Evolutionary conservation across 2,329 filamentous ascomycete genomes (phyloP), one percentile per base, ranked within the genome.

Genomic region (Volutella citrinella): DNA sequence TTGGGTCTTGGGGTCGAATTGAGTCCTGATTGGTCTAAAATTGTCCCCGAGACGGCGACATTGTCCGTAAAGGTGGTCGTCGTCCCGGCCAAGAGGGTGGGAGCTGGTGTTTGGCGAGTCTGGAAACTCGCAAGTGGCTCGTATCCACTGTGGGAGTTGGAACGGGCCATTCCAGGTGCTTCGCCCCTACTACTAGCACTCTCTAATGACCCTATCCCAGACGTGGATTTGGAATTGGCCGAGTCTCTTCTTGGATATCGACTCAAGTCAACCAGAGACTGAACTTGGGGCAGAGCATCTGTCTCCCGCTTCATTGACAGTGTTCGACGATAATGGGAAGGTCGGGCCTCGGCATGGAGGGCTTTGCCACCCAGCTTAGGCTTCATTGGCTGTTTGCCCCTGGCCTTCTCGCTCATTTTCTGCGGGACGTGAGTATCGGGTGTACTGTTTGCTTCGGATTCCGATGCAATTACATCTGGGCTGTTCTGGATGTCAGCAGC

Each of bases 371-470:
- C n/a, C n/a, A n/a, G n/a, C n/a, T n/a, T 32, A 7, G 45, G 38
- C 10, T 45, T 45, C 6, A 46, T 60, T 9, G 69, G 68, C 29
- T 63, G 66, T 42, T 77, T 77, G 4, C 71, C 73, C 10, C 65
- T 61, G 15, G 69, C 65, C 46, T 74, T 76, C 12, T 63, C 58
- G 42, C 67, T 72, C 34, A 60, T 47, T n/a, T 26, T 17, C 4
- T 9, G 41, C 12, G 26, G 36, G 17, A 40, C 41, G 10, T 38
- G 30, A 4, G 23, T 10, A 26, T 32, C 33, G 12, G 36, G 27
- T 1, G 36, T 40, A 17, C 37, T 41, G 17, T 27, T 38, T 5
- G 25, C 37, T 19, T 30, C 40, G 16, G 26, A 34, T 10, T 16
- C 25, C 5, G 24, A 19, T 13, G 30, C 29, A 27, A 26, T 26